A percentile compares a stretch with the other conserved stretches of the same genome.
Evolutionary conservation across 345 rosid genomes (phyloP).

Genomic region (Hibiscus syriacus): DNA sequence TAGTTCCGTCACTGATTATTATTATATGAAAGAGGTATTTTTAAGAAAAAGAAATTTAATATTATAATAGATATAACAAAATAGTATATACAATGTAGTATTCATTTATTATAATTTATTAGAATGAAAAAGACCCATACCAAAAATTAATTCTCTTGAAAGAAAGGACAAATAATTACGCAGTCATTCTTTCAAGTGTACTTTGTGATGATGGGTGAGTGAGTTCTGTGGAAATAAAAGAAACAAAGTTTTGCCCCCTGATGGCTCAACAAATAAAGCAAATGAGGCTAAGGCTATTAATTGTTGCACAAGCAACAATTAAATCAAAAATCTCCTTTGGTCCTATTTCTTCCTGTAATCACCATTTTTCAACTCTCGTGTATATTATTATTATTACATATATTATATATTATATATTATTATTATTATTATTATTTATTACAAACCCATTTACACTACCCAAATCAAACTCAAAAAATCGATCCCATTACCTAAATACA

Average conservation of each 20-base stretch:
- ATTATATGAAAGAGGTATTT: no score
- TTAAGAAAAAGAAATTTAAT: no score
- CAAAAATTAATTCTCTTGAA: conserved; percentile 20
- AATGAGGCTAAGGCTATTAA: conserved; percentile 32
- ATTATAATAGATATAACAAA: background rate
- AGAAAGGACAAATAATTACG: conserved; percentile 27
- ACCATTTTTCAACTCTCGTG: no score
- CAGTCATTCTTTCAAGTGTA: conserved; percentile 20
- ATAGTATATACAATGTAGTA: background rate
- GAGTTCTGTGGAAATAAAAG: conserved; percentile 15
- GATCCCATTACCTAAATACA: no score
- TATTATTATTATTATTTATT: no score
- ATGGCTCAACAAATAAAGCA: conserved; percentile 56
- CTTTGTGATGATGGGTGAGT: conserved; percentile 17
- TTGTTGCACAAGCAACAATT: conserved; percentile 46
- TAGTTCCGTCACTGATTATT: no score
- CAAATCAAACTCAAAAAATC: no score
- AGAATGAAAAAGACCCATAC: conserved; percentile 33
- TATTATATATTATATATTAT: no score
- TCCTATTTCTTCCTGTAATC: conserved; percentile 37
- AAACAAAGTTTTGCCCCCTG: conserved; percentile 20
- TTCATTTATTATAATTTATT: background rate
- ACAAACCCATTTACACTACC: no score
- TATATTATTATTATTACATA: no score
- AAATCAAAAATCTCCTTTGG: conserved; percentile 24